Evolutionary conservation across 202 grass and related monocot species (phyloP), one percentile per base, ranked within the genome.

Genomic region (Panicum hallii): DNA sequence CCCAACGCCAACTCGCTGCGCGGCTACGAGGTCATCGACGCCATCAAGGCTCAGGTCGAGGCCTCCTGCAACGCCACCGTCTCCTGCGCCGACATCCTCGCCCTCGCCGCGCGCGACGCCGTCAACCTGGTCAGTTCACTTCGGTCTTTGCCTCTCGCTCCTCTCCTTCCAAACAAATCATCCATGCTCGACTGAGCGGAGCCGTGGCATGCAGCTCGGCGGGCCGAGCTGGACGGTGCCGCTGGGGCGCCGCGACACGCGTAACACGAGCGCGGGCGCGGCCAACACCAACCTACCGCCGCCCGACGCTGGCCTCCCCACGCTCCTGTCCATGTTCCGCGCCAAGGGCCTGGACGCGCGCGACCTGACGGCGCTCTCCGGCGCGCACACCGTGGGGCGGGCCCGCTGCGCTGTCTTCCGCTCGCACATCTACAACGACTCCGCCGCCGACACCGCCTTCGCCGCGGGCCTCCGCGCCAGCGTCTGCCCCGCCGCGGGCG

Each of bases 71-170:
- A 65, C 13, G 82, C 70, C 70, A 92, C 86, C 45, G 94, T 97
- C 63, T 97, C 94, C 45, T 96, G 94, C 63, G 94, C 94, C 70
- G 94, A 96, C 87, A 93, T 93, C 73, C 45, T 91, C 74, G 87
- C 94, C 34, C 84, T 96, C 44, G 94, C 94, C 26, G 84, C 89
- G 2, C 91, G 91, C 54, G 93, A 93, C 70, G 84, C 85, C 43
- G 91, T 89, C 22, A 75, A 5, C 44, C 52, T 96, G 82, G 88
- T 95, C 78, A 47, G 48, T 64, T 55, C 7, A 3, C 1, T 17
- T 9, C 4, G 13, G 2, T 15, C 49, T 14, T 3, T 3, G 0
- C 16, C n/a, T 34, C 11, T 11, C 14, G 13, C 32, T 32, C 36
- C 36, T 38, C 36, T 38, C 4, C 36, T 38, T 38, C 36, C 36